Percentiles rank a stretch among this genome's conserved stretches.
phyloP scores from a whole-genome alignment of 192 early-diverging fungal genomes.

The Lobosporangium transversale region DNA sequence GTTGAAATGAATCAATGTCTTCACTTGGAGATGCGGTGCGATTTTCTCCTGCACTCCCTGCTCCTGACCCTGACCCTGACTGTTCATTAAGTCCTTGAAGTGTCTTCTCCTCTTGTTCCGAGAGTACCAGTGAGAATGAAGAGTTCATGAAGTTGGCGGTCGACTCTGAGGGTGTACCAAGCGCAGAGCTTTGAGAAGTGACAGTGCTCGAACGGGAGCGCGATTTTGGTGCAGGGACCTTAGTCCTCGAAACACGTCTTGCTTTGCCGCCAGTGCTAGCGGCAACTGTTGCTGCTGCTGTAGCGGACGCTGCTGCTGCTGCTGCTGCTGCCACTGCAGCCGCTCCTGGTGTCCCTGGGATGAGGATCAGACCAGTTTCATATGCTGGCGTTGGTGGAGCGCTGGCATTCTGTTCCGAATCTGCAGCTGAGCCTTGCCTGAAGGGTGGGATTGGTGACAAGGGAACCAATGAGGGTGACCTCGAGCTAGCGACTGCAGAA shows the following conservation, averaged over 20 bases:
- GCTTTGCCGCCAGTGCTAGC: conserved; percentile 37
- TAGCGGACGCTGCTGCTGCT: conserved; percentile 2
- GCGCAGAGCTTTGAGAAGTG: conserved; percentile 12
- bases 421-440: conserved; percentile 11
- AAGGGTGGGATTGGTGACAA: conserved; percentile 38
- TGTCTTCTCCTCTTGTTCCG: conserved; percentile 43
- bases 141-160: conserved; percentile 8
- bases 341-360: conserved; percentile 16
- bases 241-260: conserved; percentile 34
- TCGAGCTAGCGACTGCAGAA: conserved; percentile 14
- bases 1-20: conserved; percentile 35
- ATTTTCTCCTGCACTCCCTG: not conserved
- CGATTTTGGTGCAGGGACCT: conserved; percentile 24
- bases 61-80: too few species aligned
- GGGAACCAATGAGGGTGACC: conserved; percentile 41
- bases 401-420: conserved; percentile 1
- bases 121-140: conserved; percentile 35
- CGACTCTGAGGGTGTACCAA: conserved; percentile 15
- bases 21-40: not conserved
- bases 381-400: conserved; percentile 33
- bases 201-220: conserved; percentile 49
- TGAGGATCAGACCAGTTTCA: conserved; percentile 39
- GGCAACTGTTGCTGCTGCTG: conserved; percentile 6
- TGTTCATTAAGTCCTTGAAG: conserved; percentile 36
- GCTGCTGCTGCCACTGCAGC: conserved; percentile 1